These are phyloP conservation scores for Sordariomycetes sp. DNA, from an alignment of 2,329 filamentous ascomycete genomes.

Conservation along the genomic window DNA sequence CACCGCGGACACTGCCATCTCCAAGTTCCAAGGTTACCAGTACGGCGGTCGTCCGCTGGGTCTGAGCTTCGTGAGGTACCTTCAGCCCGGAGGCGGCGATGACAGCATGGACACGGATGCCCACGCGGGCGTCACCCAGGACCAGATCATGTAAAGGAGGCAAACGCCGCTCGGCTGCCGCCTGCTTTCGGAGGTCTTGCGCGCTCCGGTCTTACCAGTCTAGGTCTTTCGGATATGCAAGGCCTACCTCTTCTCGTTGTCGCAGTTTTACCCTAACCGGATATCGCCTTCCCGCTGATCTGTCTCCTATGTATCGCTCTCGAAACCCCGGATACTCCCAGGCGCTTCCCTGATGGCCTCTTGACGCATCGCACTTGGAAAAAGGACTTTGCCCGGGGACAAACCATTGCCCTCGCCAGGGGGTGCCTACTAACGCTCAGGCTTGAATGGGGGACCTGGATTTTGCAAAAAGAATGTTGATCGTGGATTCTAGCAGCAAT, in stretches of 20 bases:
- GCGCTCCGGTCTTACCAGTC: background rate
- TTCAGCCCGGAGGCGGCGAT: constrained; percentile 47
- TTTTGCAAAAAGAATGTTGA: background rate
- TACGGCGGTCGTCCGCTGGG: constrained; percentile 92
- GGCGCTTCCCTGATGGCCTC: background rate
- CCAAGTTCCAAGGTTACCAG: constrained; percentile 95
- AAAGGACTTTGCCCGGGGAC: background rate
- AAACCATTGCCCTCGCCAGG: background rate
- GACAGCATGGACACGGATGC: constrained; percentile 66
- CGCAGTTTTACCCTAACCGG: background rate
- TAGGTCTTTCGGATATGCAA: background rate
- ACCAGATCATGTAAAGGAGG: constrained; percentile 77
- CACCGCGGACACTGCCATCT: constrained; percentile 84
- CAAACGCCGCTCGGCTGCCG: background rate
- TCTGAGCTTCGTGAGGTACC: constrained; percentile 87
- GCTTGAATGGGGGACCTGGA: background rate
- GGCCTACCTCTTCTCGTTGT: background rate
- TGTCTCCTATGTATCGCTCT: background rate
- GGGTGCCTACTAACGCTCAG: background rate
- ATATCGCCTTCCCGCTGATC: background rate
- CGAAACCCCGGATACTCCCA: background rate
- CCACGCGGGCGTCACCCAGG: constrained; percentile 70
- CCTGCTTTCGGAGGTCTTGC: background rate
- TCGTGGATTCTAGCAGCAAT: background rate
- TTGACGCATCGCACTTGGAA: background rate